Evolutionary conservation across 371 early-diverging fungal genomes (phyloP).

Genomic region (Rhizopus arrhizus): DNA sequence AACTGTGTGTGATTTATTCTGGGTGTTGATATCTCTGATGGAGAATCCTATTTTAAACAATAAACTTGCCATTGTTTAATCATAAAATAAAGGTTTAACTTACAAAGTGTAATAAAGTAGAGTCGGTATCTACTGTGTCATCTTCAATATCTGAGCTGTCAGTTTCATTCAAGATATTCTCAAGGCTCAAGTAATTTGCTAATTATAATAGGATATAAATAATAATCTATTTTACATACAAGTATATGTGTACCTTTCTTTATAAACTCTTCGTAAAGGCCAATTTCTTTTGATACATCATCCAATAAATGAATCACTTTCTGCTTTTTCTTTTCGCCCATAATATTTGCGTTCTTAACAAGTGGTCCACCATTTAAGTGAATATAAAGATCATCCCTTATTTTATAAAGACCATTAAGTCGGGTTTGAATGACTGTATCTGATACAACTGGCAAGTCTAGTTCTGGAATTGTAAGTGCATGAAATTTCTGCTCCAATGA

Average conservation of each 20-base stretch:
- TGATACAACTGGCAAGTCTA: constrained; percentile 65
- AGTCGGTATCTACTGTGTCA: constrained; percentile 36
- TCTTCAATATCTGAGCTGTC: constrained; percentile 46
- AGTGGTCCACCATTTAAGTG: constrained; percentile 60
- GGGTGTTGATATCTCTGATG: constrained; percentile 47
- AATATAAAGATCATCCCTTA: constrained; percentile 62
- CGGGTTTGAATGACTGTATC: constrained; percentile 64
- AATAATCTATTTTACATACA: not conserved
- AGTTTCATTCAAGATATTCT: constrained; percentile 57
- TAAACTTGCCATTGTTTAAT: not conserved
- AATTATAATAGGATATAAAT: constrained; percentile 1
- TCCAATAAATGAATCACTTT: constrained; percentile 61
- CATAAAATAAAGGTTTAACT: constrained; percentile 5
- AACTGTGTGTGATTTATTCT: constrained; percentile 21
- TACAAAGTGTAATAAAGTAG: constrained; percentile 45
- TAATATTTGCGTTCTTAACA: constrained; percentile 33
- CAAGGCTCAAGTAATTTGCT: constrained; percentile 56
- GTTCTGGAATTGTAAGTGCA: constrained; percentile 64
- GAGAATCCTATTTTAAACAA: constrained; percentile 35
- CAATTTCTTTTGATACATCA: constrained; percentile 64
- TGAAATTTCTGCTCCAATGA: constrained; percentile 62
- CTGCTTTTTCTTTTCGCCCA: constrained; percentile 48
- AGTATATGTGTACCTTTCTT: constrained; percentile 55
- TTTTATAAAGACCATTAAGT: constrained; percentile 62
- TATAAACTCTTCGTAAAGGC: constrained; percentile 77